Evolutionary conservation across 2,329 filamentous ascomycete species (phyloP), one percentile per base, ranked within the genome.

Genomic region (Helicocarpus griseus): DNA sequence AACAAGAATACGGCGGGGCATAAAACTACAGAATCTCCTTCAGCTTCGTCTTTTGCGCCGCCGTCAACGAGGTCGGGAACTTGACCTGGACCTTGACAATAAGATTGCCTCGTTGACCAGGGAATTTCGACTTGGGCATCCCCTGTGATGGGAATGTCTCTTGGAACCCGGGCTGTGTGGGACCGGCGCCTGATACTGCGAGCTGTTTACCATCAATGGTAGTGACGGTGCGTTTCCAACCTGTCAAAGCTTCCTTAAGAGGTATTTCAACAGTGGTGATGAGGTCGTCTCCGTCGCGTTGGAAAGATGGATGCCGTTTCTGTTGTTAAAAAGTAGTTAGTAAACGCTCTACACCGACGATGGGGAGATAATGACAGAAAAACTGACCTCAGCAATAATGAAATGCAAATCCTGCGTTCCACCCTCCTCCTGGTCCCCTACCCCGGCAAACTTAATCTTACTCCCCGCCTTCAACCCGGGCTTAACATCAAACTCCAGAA

Each of bases 401-500:
- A 98, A 95, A 68, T 96, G 90, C 49, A 98, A 71, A 69, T 98
- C 93, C 69, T 98, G 93, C 53, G 89, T 87, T 13, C 91, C 91
- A 39, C 93, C 93, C 65, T 97, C 93, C 55, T 95, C 89, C 68
- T 97, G 90, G 69, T 98, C 93, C 9, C 93, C 93, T n/a, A 98
- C 90, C 39, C 91, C 89, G 64, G 87, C 87, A 66, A 95, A 98
- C 72, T 96, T 96, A 71, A 98, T 95, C 77, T 97, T 98, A 64
- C 88, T 95, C 28, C 93, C 93, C 61, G 94, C 90, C 73, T 97
- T 96, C 70, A 97, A 73, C 53, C 93, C 93, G 5, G 89, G 84
- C 73, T 96, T 97, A 73, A 98, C 95, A 44, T 89, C 89, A 49
- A 97, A 91, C 65, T 95, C 89, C 28, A 98, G 74, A 17, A 96